Conservation (phyloP, 2,329 filamentous ascomycete genomes). For the Rachicladosporium sp. region DNA sequence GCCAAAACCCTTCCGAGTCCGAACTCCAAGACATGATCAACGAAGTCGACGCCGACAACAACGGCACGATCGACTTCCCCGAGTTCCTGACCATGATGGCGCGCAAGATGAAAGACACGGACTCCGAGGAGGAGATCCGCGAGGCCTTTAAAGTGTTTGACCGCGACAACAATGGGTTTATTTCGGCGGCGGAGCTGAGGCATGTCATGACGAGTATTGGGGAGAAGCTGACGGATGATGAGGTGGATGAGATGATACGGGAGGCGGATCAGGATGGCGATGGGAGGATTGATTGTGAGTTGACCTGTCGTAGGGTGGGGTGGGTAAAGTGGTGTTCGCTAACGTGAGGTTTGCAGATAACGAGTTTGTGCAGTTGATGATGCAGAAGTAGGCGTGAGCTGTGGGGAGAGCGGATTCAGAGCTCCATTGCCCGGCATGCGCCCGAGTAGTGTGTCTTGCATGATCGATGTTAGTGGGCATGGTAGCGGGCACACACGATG, state of each 20-base stretch:
- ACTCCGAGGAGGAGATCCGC: slow-evolving; percentile 52
- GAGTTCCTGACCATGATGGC: slow-evolving; percentile 58
- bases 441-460: no score
- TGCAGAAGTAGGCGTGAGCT: slow-evolving; percentile 33
- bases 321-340: slow-evolving; percentile 6
- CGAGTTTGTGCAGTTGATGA: slow-evolving; percentile 45
- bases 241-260: slow-evolving; percentile 54
- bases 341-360: slow-evolving; percentile 30
- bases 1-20: slow-evolving; percentile 49
- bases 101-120: slow-evolving; percentile 48
- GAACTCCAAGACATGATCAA: slow-evolving; percentile 57
- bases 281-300: slow-evolving; percentile 52
- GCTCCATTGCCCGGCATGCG: no score
- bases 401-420: no score
- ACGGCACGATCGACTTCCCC: slow-evolving; percentile 53
- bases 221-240: slow-evolving; percentile 51
- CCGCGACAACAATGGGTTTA: slow-evolving; percentile 53
- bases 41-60: slow-evolving; percentile 53
- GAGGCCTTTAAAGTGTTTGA: slow-evolving; percentile 57
- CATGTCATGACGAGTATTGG: slow-evolving; percentile 53
- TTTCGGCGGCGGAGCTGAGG: slow-evolving; percentile 49
- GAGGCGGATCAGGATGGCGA: slow-evolving; percentile 54
- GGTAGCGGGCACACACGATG: background rate
- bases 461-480: background rate
- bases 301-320: no score